A percentile compares a stretch with the other conserved stretches of the same genome.
Evolutionary conservation across 2,329 filamentous ascomycete species (phyloP).

Genomic region (Hymenoscyphus infarciens): DNA sequence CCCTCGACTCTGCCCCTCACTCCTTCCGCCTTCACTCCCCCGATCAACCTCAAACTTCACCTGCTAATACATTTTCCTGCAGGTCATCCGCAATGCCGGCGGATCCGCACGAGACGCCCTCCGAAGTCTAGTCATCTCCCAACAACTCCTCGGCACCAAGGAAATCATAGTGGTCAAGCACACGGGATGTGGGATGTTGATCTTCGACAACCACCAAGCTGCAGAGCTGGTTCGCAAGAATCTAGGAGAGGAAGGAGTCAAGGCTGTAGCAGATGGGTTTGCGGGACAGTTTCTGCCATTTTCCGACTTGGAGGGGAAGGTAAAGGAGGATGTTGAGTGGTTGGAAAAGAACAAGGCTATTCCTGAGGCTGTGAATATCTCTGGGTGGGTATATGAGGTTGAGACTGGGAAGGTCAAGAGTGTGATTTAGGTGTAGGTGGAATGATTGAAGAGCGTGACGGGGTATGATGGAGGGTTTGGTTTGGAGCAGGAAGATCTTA

Average conservation of each 20-base stretch:
- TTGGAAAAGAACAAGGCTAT: constrained; percentile 59
- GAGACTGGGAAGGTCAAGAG: constrained; percentile 62
- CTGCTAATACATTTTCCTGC: background rate
- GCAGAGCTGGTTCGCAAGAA: constrained; percentile 55
- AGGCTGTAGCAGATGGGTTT: constrained; percentile 36
- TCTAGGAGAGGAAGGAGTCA: constrained; percentile 43
- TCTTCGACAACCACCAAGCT: constrained; percentile 58
- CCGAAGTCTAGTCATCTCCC: constrained; percentile 71
- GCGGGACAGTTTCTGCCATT: constrained; percentile 43
- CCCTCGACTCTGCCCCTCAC: background rate
- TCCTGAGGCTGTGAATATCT: constrained; percentile 56
- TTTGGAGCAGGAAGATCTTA: background rate
- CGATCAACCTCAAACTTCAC: background rate
- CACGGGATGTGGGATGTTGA: constrained; percentile 71
- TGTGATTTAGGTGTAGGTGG: constrained; percentile 32
- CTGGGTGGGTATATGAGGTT: constrained; percentile 76
- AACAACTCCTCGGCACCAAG: constrained; percentile 72
- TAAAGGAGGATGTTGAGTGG: constrained; percentile 62
- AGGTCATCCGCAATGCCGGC: constrained; percentile 69
- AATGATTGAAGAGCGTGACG: background rate
- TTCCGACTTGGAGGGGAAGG: constrained; percentile 57
- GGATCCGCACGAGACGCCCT: constrained; percentile 65
- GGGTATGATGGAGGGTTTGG: background rate
- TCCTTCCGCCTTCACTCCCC: background rate
- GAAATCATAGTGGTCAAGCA: constrained; percentile 56